Base-by-base conservation (phyloP, 441 rosid genomes). In the Eutrema salsugineum region DNA sequence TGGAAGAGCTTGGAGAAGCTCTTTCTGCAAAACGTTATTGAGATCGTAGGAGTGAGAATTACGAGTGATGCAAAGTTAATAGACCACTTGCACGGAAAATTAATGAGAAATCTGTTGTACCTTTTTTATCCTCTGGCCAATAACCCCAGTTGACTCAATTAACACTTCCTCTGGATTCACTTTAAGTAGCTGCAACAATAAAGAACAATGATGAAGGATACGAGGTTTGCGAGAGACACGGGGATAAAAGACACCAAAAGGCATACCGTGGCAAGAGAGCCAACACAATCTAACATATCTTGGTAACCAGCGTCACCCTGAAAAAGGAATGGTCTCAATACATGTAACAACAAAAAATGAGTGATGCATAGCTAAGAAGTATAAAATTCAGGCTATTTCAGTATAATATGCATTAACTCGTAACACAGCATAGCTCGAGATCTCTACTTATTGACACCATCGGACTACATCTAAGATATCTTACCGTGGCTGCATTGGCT, bases 401-500 rank as follows among this genome's bases (percentile, higher is more conserved):
- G 22, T 2, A 54, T 12, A 24, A 53, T 16, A 39, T 61, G n/a
- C 12, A 40, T 42, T 5, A 40, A 42, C 55, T 28, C 55, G 5
- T 55, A 38, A 44, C n/a, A 53, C 38, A 54, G 56, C 50, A 55
- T 50, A 70, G 6, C 67, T 40, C 12, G 40, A 63, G 33, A 36
- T 54, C 14, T 64, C 35, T 4, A 27, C 51, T 42, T 38, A 32
- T 20, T 16, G 36, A 63, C 78, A 63, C 42, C 19, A 77, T 63
- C 17, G 39, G 33, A 66, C 71, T 24, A 59, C 15, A 50, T 5
- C 22, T 66, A 22, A 72, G 43, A 77, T 32, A 28, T 63, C 88
- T 85, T 84, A 95, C 99, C 39, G 98, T 95, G 65, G 98, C 99
- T 71, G 99, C 99, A 87, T 95, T 95, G 50, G 99, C 98, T 75